Conservation (phyloP, 768 basidiomycete species). For the Boletus rubescentipes region DNA sequence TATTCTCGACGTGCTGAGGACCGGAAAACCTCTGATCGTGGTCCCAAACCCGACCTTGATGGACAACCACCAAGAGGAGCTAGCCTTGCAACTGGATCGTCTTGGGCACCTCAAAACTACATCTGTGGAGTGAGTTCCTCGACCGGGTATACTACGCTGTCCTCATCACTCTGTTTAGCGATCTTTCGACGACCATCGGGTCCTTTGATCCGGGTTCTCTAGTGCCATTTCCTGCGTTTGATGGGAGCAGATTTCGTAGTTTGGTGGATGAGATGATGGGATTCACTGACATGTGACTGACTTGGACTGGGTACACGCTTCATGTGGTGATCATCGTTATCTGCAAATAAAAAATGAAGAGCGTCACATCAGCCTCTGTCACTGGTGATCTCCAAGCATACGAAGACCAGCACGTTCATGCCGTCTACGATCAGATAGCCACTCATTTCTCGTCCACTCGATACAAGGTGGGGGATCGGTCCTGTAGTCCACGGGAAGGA, state of each 20-base stretch:
- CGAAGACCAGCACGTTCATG: constrained; percentile 77
- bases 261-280: constrained; percentile 82
- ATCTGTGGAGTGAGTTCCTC: constrained; percentile 52
- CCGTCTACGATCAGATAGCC: constrained; percentile 83
- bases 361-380: constrained; percentile 41
- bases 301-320: background rate
- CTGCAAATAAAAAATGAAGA: constrained; percentile 16
- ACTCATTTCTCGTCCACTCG: constrained; percentile 85
- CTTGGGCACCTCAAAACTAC: constrained; percentile 59
- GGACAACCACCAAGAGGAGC: constrained; percentile 91
- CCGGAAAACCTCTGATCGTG: constrained; percentile 75
- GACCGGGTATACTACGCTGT: background rate
- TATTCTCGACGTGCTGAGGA: constrained; percentile 82
- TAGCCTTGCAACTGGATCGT: constrained; percentile 65
- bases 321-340: background rate
- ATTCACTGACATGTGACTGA: constrained; percentile 41
- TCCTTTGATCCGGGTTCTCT: constrained; percentile 45
- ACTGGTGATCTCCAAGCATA: constrained; percentile 55
- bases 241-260: constrained; percentile 62
- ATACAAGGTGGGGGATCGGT: constrained; percentile 60
- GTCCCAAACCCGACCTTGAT: constrained; percentile 87
- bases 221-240: constrained; percentile 64
- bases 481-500: background rate
- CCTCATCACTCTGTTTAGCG: constrained; percentile 35
- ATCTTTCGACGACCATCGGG: constrained; percentile 54